Evolutionary conservation across 202 grass and related monocot species (phyloP).

Genomic region (Bolboschoenoplectus hybrid): DNA sequence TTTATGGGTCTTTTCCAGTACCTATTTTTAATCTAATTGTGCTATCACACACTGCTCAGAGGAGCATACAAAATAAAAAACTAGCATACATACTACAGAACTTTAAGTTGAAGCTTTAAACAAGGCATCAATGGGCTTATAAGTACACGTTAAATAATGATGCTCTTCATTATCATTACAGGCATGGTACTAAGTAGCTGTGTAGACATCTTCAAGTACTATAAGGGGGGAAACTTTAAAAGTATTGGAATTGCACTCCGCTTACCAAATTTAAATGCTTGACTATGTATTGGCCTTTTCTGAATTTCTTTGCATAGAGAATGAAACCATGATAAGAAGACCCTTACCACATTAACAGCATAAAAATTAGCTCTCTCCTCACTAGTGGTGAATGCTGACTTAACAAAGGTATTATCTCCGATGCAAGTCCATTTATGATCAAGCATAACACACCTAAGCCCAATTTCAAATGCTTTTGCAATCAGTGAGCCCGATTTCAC

Average conservation of each 20-base stretch:
- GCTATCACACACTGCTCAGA: not conserved
- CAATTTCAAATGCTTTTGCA: conserved; percentile 61
- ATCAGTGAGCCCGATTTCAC: conserved; percentile 55
- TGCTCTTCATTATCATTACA: not conserved
- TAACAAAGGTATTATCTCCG: conserved; percentile 54
- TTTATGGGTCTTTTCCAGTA: not conserved
- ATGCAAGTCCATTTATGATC: conserved; percentile 72
- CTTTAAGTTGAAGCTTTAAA: not conserved
- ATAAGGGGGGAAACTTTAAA: not conserved
- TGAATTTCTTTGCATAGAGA: not conserved
- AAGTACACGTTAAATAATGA: not conserved
- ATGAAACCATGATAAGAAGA: not conserved
- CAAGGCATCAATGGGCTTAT: not conserved
- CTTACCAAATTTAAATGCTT: not conserved
- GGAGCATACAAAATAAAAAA: not conserved
- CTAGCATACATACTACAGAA: not conserved
- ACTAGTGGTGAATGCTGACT: conserved; percentile 50
- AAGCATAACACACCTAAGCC: conserved; percentile 63
- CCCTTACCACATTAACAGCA: conserved; percentile 63
- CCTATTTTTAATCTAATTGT: conserved; percentile 9
- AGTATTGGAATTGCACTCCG: not conserved
- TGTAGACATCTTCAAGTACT: not conserved
- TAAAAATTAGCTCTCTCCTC: conserved; percentile 58
- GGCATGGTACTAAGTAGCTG: not conserved
- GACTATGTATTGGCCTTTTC: not conserved